Conservation (phyloP, 2,329 filamentous ascomycete species). For the Coniochaeta hoffmannii region DNA sequence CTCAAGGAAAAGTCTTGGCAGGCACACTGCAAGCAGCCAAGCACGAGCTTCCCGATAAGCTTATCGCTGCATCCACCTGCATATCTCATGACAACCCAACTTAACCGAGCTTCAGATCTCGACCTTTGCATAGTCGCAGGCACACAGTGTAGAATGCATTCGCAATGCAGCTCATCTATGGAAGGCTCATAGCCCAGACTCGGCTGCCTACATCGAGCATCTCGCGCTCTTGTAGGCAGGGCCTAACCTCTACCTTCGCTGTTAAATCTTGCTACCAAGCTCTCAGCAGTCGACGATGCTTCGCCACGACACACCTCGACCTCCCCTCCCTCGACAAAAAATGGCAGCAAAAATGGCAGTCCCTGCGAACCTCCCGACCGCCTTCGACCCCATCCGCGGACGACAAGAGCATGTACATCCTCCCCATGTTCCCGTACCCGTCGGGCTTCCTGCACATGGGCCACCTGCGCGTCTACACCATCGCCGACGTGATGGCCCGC, state of each 20-base stretch:
- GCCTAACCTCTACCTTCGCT: not conserved
- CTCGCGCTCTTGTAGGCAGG: not conserved
- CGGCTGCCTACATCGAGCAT: slow-evolving; percentile 13
- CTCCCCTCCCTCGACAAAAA: slow-evolving; percentile 40
- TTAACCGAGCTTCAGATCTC: not conserved
- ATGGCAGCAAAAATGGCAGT: slow-evolving; percentile 42
- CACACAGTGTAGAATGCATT: slow-evolving; percentile 13
- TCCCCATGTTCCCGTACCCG: slow-evolving; percentile 92
- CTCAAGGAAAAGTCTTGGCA: not conserved
- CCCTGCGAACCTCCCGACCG: slow-evolving; percentile 2
- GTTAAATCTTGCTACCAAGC: not conserved
- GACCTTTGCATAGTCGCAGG: not conserved
- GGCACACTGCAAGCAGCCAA: not conserved
- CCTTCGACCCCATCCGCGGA: slow-evolving; percentile 2
- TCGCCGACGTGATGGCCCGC: slow-evolving; percentile 76
- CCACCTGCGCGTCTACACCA: slow-evolving; percentile 82
- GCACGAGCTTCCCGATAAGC: not conserved
- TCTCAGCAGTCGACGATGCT: slow-evolving; percentile 16
- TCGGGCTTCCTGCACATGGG: slow-evolving; percentile 82
- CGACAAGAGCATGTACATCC: slow-evolving; percentile 53
- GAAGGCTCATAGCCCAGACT: slow-evolving; percentile 18
- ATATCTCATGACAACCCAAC: not conserved
- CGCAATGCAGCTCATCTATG: slow-evolving; percentile 19
- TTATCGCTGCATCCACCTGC: not conserved
- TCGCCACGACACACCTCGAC: slow-evolving; percentile 32